Evolutionary conservation across 768 basidiomycete genomes (phyloP).

Genomic region (Mycena albidolilacea): DNA sequence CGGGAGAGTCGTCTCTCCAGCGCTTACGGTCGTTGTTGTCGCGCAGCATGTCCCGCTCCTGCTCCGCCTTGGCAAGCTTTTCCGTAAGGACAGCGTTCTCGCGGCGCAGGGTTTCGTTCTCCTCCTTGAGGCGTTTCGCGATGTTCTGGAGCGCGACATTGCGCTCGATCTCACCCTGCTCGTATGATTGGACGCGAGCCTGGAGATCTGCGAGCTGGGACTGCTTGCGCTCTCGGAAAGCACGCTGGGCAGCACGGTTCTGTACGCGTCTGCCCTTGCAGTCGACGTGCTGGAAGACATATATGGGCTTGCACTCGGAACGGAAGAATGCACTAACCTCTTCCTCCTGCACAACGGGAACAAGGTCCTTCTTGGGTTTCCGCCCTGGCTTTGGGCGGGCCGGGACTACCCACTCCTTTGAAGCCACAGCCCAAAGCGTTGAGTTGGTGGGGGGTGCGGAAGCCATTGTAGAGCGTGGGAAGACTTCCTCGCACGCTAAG

Average conservation of each 20-base stretch:
- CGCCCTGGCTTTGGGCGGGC: slow-evolving; percentile 90
- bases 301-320: slow-evolving; percentile 21
- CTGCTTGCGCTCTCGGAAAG: slow-evolving; percentile 92
- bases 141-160: slow-evolving; percentile 88
- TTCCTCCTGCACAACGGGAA: slow-evolving; percentile 55
- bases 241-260: slow-evolving; percentile 90
- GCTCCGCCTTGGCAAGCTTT: slow-evolving; percentile 60
- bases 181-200: slow-evolving; percentile 86
- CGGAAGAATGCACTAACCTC: slow-evolving; percentile 59
- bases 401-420: slow-evolving; percentile 90
- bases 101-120: slow-evolving; percentile 80
- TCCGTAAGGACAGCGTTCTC: slow-evolving; percentile 78
- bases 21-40: slow-evolving; percentile 69
- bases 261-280: slow-evolving; percentile 80
- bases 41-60: slow-evolving; percentile 47
- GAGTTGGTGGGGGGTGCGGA: slow-evolving; percentile 29
- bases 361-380: slow-evolving; percentile 84
- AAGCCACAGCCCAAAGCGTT: slow-evolving; percentile 17
- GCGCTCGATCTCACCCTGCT: slow-evolving; percentile 92
- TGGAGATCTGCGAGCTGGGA: slow-evolving; percentile 90
- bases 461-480: slow-evolving; percentile 58
- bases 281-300: slow-evolving; percentile 54
- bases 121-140: slow-evolving; percentile 88
- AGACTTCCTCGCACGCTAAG: slow-evolving; percentile 44
- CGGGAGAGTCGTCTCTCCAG: slow-evolving; percentile 66